Percentiles rank a stretch among this genome's conserved stretches.
These are phyloP conservation scores for Atractiella rhizophila DNA, from an alignment of 768 basidiomycete species.

Conservation along the genomic window DNA sequence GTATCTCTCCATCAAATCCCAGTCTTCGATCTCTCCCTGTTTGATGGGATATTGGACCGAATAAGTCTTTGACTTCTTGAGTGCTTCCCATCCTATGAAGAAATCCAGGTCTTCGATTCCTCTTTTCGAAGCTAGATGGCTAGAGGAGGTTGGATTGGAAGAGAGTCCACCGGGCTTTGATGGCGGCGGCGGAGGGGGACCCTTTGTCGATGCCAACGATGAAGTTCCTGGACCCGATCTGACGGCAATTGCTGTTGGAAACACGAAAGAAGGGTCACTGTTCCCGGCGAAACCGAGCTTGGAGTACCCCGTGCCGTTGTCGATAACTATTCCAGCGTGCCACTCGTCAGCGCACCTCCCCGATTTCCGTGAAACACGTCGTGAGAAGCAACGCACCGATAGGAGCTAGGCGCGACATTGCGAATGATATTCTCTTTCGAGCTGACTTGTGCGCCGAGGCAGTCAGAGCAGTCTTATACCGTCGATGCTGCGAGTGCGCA, in stretches of 20 bases:
- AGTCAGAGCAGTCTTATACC: too few species aligned
- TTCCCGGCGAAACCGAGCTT: slow-evolving; percentile 99
- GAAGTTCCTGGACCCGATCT: slow-evolving; percentile 28
- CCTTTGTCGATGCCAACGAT: slow-evolving; percentile 23
- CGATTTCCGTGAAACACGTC: too few species aligned
- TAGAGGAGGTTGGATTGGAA: slow-evolving; percentile 55
- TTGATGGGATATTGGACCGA: slow-evolving; percentile 86
- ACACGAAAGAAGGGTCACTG: slow-evolving; percentile 97
- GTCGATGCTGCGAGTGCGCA: too few species aligned
- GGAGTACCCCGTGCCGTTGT: slow-evolving; percentile 91
- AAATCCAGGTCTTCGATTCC: slow-evolving; percentile 98
- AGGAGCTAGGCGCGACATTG: too few species aligned
- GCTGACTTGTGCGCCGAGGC: too few species aligned
- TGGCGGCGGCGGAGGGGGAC: slow-evolving; percentile 31
- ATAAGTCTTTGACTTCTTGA: slow-evolving; percentile 89
- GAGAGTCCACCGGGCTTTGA: slow-evolving; percentile 20
- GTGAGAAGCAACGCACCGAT: too few species aligned
- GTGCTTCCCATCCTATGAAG: slow-evolving; percentile 94
- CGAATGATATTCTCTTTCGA: too few species aligned
- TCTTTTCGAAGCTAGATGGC: slow-evolving; percentile 80
- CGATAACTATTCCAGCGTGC: slow-evolving; percentile 82
- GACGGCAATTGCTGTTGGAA: slow-evolving; percentile 89
- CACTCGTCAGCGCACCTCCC: too few species aligned
- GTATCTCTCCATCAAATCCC: slow-evolving; percentile 24
- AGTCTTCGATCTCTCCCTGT: slow-evolving; percentile 88